phyloP scores from a whole-genome alignment of 768 basidiomycete genomes.

The Hebeloma cylindrosporum region DNA sequence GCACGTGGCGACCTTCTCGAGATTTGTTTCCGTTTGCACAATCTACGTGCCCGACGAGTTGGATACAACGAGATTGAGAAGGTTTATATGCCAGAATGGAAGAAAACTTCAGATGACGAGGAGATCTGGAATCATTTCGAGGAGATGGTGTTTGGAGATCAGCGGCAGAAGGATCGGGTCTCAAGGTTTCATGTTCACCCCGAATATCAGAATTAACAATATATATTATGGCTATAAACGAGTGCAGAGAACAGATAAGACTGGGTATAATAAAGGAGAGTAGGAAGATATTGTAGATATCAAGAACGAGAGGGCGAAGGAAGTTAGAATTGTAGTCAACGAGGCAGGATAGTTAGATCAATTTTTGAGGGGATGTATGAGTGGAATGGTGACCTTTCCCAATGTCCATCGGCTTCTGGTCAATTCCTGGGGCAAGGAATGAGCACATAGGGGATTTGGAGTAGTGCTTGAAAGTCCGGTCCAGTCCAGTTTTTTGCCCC shows the following conservation, averaged over 20 bases:
- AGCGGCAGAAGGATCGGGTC: constrained; percentile 33
- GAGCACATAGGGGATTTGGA: no score
- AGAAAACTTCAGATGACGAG: constrained; percentile 24
- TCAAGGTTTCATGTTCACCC: constrained; percentile 29
- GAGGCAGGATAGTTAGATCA: no score
- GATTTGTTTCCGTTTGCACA: constrained; percentile 31
- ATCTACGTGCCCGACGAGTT: constrained; percentile 33
- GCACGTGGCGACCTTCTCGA: constrained; percentile 35
- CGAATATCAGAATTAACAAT: constrained; percentile 6
- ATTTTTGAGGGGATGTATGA: no score
- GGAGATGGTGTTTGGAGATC: constrained; percentile 38
- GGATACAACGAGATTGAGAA: constrained; percentile 43
- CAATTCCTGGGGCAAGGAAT: no score
- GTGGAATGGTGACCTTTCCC: no score
- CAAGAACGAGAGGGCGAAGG: no score
- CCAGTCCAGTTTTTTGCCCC: no score
- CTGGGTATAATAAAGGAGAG: no score
- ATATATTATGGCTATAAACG: constrained; percentile 6
- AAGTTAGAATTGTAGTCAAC: no score
- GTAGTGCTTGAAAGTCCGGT: no score
- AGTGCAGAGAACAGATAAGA: not conserved
- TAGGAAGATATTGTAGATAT: no score
- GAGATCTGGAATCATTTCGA: constrained; percentile 36
- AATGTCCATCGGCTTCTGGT: no score
- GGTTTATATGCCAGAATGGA: constrained; percentile 44